A percentile compares a stretch with the other conserved stretches of the same genome.
Evolutionary conservation across 2,329 filamentous ascomycete genomes (phyloP).

Genomic region (Passalora sequoiae): DNA sequence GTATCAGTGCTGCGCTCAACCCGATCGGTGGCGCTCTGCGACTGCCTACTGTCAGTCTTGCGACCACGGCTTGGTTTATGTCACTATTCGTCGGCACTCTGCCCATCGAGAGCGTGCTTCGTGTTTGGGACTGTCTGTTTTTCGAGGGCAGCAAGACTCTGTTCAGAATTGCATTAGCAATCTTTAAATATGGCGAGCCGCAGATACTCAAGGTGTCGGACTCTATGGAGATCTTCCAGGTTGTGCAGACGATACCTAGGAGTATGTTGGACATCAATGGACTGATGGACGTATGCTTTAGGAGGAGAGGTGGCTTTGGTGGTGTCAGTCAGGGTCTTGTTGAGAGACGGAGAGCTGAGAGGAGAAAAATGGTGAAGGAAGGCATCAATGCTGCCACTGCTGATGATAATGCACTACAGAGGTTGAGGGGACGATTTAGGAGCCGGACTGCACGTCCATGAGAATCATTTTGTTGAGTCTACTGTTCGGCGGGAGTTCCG

Average conservation of each 20-base stretch:
- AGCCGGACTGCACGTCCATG: constrained; percentile 3
- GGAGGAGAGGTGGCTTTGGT: constrained; percentile 62
- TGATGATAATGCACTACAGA: constrained; percentile 8
- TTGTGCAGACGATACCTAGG: constrained; percentile 82
- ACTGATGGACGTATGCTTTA: constrained; percentile 78
- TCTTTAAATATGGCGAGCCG: constrained; percentile 81
- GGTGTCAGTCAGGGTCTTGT: constrained; percentile 77
- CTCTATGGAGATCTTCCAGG: constrained; percentile 92
- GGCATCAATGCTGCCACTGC: constrained; percentile 15
- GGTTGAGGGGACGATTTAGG: constrained; percentile 8
- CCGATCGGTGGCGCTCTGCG: constrained; percentile 43
- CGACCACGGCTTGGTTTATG: constrained; percentile 97
- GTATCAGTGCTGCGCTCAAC: constrained; percentile 38
- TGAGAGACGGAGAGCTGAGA: constrained; percentile 67
- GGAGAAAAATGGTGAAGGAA: constrained; percentile 35
- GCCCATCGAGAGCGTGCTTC: constrained; percentile 83
- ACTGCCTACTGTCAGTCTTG: constrained; percentile 83
- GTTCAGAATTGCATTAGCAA: constrained; percentile 82
- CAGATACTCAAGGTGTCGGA: constrained; percentile 76
- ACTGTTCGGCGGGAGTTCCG: too few species aligned
- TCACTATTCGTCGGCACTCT: constrained; percentile 90
- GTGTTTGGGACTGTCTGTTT: constrained; percentile 94
- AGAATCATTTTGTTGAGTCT: too few species aligned
- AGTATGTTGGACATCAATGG: constrained; percentile 74
- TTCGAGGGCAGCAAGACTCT: constrained; percentile 92